Evolutionary conservation across 768 basidiomycete genomes (phyloP).

Genomic region (Podaxis sp.): DNA sequence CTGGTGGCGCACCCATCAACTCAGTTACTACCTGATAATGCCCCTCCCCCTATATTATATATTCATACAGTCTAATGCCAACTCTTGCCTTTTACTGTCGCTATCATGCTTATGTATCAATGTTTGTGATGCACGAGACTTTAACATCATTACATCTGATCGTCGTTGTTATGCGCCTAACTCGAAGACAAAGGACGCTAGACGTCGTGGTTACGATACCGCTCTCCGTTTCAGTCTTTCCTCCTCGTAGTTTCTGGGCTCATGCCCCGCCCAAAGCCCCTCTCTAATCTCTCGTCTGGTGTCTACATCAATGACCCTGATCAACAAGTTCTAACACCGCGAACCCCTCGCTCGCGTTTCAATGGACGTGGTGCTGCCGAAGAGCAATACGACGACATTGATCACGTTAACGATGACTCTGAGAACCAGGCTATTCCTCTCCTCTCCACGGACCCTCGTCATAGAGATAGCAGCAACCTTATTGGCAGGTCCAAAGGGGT

Average conservation of each 20-base stretch:
- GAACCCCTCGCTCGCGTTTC: slow-evolving; percentile 63
- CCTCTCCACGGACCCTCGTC: slow-evolving; percentile 40
- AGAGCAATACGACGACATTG: slow-evolving; percentile 45
- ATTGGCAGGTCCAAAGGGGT: slow-evolving; percentile 4
- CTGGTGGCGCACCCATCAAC: neutral
- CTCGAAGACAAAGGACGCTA: neutral
- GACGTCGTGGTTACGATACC: neutral
- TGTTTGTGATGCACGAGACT: neutral
- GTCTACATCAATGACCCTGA: slow-evolving; percentile 29
- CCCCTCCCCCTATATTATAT: neutral
- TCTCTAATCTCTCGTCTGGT: slow-evolving; percentile 36
- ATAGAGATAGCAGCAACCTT: slow-evolving; percentile 18
- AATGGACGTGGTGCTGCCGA: slow-evolving; percentile 53
- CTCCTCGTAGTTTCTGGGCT: neutral
- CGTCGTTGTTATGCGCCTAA: slow-evolving; percentile 4
- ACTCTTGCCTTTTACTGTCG: neutral
- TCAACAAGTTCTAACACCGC: slow-evolving; percentile 47
- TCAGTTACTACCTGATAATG: neutral
- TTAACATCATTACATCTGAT: neutral
- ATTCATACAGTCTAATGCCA: neutral
- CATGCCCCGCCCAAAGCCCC: slow-evolving; percentile 42
- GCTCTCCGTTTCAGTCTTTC: no score
- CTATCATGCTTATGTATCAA: neutral
- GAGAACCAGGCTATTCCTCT: slow-evolving; percentile 47
- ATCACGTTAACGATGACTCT: slow-evolving; percentile 35